Conservation (phyloP, 768 basidiomycete genomes). For the Rhizopogon vinicolor region DNA sequence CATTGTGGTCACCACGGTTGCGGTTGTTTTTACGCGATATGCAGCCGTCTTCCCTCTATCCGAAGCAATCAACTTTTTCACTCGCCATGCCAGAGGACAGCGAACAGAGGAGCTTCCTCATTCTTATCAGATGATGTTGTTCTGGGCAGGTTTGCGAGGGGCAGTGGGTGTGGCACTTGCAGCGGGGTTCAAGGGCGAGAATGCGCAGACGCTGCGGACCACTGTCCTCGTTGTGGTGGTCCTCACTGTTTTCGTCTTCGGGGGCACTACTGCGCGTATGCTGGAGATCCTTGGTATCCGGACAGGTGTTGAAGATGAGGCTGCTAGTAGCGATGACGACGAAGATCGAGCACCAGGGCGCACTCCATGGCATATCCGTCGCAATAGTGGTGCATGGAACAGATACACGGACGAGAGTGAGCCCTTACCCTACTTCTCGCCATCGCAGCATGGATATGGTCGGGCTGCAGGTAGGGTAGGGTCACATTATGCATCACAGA, state of each 20-base stretch:
- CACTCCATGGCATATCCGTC: conserved; percentile 28
- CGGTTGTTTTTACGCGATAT: conserved; percentile 93
- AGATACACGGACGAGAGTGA: conserved; percentile 40
- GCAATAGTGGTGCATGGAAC: conserved; percentile 35
- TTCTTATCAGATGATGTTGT: conserved; percentile 99
- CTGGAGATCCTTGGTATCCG: conserved; percentile 94
- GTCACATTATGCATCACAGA: conserved; percentile 47
- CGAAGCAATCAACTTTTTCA: conserved; percentile 92
- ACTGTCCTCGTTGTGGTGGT: conserved; percentile 97
- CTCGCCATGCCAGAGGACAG: conserved; percentile 77
- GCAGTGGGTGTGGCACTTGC: conserved; percentile 98
- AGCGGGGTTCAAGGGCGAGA: conserved; percentile 91
- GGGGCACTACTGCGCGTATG: conserved; percentile 97
- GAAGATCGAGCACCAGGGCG: conserved; percentile 40
- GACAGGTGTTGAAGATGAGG: conserved; percentile 93
- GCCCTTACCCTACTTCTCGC: conserved; percentile 27
- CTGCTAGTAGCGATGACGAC: conserved; percentile 45
- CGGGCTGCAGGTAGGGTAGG: conserved; percentile 45
- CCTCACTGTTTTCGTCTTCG: conserved; percentile 89
- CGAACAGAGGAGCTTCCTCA: conserved; percentile 90
- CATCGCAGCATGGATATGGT: conserved; percentile 18
- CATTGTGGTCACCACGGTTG: conserved; percentile 86
- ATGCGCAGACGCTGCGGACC: conserved; percentile 85
- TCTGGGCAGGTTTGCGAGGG: conserved; percentile 96
- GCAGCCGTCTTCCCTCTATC: conserved; percentile 94